Percentiles rank a stretch among this genome's conserved stretches.
Conservation (phyloP, 106 monocot genomes). For the Dendrobium huoshanense region DNA sequence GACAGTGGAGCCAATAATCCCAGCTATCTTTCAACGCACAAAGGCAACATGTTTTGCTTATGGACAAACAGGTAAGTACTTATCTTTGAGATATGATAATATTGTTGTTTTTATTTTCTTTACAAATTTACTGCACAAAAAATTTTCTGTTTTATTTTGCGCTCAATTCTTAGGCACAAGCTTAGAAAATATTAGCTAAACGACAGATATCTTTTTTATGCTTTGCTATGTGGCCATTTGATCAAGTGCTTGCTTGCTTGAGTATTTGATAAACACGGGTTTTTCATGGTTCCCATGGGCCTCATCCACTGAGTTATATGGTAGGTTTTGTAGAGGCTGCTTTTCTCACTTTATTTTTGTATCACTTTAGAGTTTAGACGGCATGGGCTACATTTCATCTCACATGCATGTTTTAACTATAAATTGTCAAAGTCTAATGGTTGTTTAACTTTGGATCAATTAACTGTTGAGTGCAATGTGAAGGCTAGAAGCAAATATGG, state of each 20-base stretch:
- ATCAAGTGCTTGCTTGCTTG: not conserved
- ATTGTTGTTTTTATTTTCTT: not conserved
- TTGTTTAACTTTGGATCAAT: not conserved
- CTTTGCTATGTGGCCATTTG: too few relatives aligned
- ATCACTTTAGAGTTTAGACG: too few relatives aligned
- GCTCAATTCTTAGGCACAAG: not conserved
- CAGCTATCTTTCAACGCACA: conserved; percentile 64
- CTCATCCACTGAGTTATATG: not conserved
- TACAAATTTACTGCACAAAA: not conserved
- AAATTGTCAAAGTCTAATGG: not conserved
- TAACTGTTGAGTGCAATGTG: not conserved
- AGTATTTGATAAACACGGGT: not conserved
- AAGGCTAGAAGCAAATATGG: too few relatives aligned
- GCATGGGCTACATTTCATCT: too few relatives aligned
- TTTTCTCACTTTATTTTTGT: not conserved
- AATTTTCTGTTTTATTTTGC: not conserved
- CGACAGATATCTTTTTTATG: not conserved
- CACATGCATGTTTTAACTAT: too few relatives aligned
- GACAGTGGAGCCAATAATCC: conserved; percentile 82
- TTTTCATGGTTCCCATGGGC: not conserved
- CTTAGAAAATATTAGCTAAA: not conserved
- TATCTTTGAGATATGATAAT: not conserved
- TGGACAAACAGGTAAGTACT: conserved; percentile 83
- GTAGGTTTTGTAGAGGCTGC: not conserved
- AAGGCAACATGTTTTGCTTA: conserved; percentile 97